Conservation (phyloP, 2,329 filamentous ascomycete species). For the Fusarium subtropicale region DNA sequence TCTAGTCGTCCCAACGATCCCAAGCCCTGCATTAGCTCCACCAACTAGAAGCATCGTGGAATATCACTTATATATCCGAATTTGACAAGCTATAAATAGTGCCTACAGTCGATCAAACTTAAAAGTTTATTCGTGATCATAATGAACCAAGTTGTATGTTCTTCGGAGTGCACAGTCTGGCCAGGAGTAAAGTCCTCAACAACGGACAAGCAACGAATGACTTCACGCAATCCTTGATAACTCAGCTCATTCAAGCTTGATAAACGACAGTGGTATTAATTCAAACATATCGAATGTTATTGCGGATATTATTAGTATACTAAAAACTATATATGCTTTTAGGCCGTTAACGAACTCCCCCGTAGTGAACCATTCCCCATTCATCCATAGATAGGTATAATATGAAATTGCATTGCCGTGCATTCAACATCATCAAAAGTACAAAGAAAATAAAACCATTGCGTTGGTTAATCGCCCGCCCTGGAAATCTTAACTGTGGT, state of each 20-base stretch:
- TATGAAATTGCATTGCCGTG: background rate
- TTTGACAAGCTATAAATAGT: background rate
- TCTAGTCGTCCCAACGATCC: background rate
- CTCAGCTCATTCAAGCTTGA: too few species aligned
- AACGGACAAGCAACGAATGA: background rate
- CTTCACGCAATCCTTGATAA: background rate
- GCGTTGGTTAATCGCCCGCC: background rate
- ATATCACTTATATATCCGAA: background rate
- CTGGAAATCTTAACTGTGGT: conserved; percentile 43
- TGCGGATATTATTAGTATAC: background rate
- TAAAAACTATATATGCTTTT: background rate
- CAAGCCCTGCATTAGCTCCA: background rate
- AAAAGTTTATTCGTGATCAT: background rate
- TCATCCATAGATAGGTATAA: background rate
- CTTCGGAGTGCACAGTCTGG: background rate
- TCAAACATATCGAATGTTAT: background rate
- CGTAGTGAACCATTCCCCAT: background rate
- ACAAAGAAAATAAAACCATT: background rate
- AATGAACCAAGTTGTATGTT: background rate
- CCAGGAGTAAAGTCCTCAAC: background rate
- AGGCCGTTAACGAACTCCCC: background rate
- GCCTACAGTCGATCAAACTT: background rate
- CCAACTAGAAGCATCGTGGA: background rate
- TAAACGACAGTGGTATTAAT: too few species aligned
- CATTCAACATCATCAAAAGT: background rate